Evolutionary conservation across 164 flowering plant species (phyloP).

Genomic region (Litsea cubeba): DNA sequence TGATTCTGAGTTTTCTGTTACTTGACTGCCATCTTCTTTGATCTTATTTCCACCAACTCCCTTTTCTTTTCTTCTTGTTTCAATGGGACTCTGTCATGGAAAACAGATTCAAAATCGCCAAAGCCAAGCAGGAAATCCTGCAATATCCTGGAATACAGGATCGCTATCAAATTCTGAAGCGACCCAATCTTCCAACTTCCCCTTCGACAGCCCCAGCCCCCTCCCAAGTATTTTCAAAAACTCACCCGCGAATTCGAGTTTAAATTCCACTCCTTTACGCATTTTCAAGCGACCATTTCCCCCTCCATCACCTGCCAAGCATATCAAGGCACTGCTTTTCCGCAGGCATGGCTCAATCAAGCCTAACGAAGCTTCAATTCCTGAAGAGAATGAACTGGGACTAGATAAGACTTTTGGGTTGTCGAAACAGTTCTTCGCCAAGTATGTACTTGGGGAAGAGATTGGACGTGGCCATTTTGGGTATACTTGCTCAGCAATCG

Average conservation of each 20-base stretch:
- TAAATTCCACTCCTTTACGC: conserved; percentile 61
- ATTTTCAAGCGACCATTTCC: conserved; percentile 83
- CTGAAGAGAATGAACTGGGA: conserved; percentile 72
- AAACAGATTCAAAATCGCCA: conserved; percentile 41
- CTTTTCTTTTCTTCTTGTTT: conserved; percentile 5
- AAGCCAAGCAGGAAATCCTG: conserved; percentile 24
- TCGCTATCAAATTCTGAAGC: conserved; percentile 20
- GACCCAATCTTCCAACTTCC: conserved; percentile 47
- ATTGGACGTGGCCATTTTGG: conserved; percentile 97
- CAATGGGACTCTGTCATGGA: conserved; percentile 92
- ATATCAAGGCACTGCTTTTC: conserved; percentile 78
- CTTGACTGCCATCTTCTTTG: not conserved
- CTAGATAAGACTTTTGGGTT: conserved; percentile 85
- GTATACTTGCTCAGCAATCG: conserved; percentile 76
- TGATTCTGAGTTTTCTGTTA: not conserved
- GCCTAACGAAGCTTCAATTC: conserved; percentile 89
- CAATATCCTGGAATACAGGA: conserved; percentile 17
- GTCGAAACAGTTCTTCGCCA: conserved; percentile 52
- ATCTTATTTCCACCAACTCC: not conserved
- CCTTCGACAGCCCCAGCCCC: conserved; percentile 87
- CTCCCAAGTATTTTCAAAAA: conserved; percentile 57
- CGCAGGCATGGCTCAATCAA: conserved; percentile 83
- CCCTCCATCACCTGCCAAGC: conserved; percentile 99
- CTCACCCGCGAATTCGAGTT: conserved; percentile 73
- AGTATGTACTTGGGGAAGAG: conserved; percentile 87